These are phyloP conservation scores for Albifimbria verrucaria DNA, from an alignment of 2,329 filamentous ascomycete genomes.

Conservation along the genomic window DNA sequence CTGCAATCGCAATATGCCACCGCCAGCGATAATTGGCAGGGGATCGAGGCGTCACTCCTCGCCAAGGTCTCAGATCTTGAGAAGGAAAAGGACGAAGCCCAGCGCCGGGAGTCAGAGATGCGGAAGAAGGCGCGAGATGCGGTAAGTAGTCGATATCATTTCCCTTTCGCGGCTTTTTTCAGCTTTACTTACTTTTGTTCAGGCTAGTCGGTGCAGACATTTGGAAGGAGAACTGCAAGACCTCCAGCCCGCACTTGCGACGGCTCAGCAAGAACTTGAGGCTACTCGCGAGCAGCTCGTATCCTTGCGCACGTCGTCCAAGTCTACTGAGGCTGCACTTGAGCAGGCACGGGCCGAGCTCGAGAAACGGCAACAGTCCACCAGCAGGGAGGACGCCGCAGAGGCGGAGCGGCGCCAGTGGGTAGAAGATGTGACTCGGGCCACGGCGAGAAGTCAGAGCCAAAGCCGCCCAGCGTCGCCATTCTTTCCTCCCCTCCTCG, in stretches of 20 bases:
- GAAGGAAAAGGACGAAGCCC: slow-evolving; percentile 85
- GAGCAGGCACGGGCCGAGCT: slow-evolving; percentile 49
- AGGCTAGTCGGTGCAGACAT: slow-evolving; percentile 63
- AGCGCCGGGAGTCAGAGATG: slow-evolving; percentile 79
- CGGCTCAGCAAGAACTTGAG: slow-evolving; percentile 60
- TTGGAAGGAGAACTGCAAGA: slow-evolving; percentile 82
- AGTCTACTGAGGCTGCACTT: slow-evolving; percentile 64
- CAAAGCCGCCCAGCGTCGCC: slow-evolving; percentile 55
- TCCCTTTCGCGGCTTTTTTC: background rate
- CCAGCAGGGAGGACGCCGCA: slow-evolving; percentile 26
- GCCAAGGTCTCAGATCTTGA: slow-evolving; percentile 75
- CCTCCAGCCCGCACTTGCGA: slow-evolving; percentile 59
- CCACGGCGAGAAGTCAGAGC: slow-evolving; percentile 33
- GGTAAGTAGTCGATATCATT: slow-evolving; percentile 47
- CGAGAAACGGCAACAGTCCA: slow-evolving; percentile 42
- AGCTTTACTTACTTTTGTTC: slow-evolving; percentile 12
- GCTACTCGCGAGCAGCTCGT: slow-evolving; percentile 58
- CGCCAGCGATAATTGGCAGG: slow-evolving; percentile 96
- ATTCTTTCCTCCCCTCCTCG: slow-evolving; percentile 45
- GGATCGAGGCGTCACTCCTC: slow-evolving; percentile 83
- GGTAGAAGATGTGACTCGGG: slow-evolving; percentile 46
- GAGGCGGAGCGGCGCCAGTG: slow-evolving; percentile 45
- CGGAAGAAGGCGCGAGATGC: slow-evolving; percentile 85
- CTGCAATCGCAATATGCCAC: slow-evolving; percentile 93
- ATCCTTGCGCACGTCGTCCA: slow-evolving; percentile 60